These are phyloP conservation scores for Phytophthora sansomeana DNA, from an alignment of 352 stramenopile species.

Conservation along the genomic window DNA sequence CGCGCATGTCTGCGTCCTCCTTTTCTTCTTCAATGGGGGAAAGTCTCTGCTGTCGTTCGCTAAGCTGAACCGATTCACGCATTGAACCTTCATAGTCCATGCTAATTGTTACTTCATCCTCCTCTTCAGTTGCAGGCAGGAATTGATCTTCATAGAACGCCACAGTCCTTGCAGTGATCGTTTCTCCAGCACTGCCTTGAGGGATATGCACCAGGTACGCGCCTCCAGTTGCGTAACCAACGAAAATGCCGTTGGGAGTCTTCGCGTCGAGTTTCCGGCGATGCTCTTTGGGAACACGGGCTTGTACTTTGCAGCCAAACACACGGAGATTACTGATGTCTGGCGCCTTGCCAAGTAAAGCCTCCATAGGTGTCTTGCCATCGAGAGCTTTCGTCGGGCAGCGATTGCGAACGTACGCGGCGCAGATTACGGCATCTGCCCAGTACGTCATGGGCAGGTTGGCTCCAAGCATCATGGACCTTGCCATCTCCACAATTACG, in stretches of 20 bases:
- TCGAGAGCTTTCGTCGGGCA: conserved; percentile 10
- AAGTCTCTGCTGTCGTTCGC: too few relatives aligned
- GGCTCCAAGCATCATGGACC: conserved; percentile 16
- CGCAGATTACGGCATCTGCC: conserved; percentile 12
- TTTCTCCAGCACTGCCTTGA: background rate
- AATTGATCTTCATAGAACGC: conserved; percentile 17
- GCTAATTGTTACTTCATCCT: too few relatives aligned
- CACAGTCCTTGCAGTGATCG: background rate
- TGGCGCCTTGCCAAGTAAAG: background rate
- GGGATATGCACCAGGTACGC: conserved; percentile 11
- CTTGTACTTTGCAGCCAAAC: conserved; percentile 13
- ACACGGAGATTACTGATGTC: conserved; percentile 15
- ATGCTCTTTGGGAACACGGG: conserved; percentile 1
- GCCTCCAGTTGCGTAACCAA: background rate
- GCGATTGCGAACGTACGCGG: conserved; percentile 19
- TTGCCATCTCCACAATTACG: conserved; percentile 12
- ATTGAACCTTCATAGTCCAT: too few relatives aligned
- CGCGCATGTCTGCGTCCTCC: too few relatives aligned
- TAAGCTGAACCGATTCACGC: too few relatives aligned
- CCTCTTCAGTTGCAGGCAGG: too few relatives aligned
- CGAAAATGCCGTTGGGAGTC: conserved; percentile 4
- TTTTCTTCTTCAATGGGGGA: too few relatives aligned
- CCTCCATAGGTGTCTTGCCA: conserved; percentile 15
- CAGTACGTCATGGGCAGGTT: conserved; percentile 11
- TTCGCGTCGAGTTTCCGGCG: conserved; percentile 11